Percentiles rank a stretch among this genome's conserved stretches.
These are phyloP conservation scores for Pleodorina starrii DNA, from an alignment of 139 green algal genomes.

Conservation along the genomic window DNA sequence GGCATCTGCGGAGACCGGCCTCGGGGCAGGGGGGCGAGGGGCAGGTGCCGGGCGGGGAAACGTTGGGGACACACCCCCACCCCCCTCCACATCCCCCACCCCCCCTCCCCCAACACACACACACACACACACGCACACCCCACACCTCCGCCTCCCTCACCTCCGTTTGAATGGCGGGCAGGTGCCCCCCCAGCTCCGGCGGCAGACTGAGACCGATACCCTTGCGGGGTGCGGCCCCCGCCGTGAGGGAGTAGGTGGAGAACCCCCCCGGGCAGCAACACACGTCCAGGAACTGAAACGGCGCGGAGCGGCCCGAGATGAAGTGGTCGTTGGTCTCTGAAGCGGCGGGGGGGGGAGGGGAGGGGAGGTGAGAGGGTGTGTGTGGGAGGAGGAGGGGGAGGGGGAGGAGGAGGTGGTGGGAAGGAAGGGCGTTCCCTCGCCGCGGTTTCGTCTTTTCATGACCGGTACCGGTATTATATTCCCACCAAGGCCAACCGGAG, in stretches of 20 bases:
- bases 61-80: too few species aligned
- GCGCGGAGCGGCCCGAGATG: not conserved
- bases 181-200: constrained; percentile 51
- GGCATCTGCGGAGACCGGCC: too few species aligned
- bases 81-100: not conserved
- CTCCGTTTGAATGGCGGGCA: constrained; percentile 27
- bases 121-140: not conserved
- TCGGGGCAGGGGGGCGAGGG: too few species aligned
- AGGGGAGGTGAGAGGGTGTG: too few species aligned
- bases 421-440: too few species aligned
- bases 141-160: not conserved
- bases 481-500: too few species aligned
- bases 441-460: too few species aligned
- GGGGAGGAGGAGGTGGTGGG: too few species aligned
- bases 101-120: not conserved
- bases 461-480: too few species aligned
- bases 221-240: constrained; percentile 8
- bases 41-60: too few species aligned
- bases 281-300: constrained; percentile 64
- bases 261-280: constrained; percentile 63
- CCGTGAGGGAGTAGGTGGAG: constrained; percentile 39
- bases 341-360: too few species aligned
- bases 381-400: too few species aligned
- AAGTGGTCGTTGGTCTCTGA: constrained; percentile 35
- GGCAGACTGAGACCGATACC: constrained; percentile 56